Base-by-base conservation (phyloP, 1,139 yeast species). In the Sugiyamaella japonica region DNA sequence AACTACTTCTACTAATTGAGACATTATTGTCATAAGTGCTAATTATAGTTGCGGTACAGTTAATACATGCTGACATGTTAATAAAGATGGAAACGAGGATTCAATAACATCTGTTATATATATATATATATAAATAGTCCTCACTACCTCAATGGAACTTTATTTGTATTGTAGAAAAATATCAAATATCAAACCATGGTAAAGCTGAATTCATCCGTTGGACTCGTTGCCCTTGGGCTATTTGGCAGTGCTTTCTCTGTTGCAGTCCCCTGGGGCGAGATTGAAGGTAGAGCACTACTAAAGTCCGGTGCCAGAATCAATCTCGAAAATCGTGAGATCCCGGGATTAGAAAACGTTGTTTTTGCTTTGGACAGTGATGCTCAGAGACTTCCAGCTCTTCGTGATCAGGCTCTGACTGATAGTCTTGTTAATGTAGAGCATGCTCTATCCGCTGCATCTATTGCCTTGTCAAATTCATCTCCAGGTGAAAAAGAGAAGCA, bases 281-380 rank as follows among this genome's bases (percentile, higher is more conserved):
- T 48, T 13, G 39, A 40, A 31, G 45, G 32, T 7, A 39, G 44
- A 39, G 46, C 36, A n/a, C 20, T 48, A 28, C 13, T 48, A 28
- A 48, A 48, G 23, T 39, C 51, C 2, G 51, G 44, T 16, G 20
- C 29, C 28, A 32, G 44, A 8, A 40, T 38, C 9, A n/a, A 39
- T 13, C 29, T 48, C 7, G 32, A 31, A 12, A 17, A 38, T 36
- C 28, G 51, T 8, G 45, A 38, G 20, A 15, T 48, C 12, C 51
- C 45, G 29, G 44, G 23, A 16, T 9, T 48, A 39, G 51, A 48
- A 9, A 38, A 32, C 10, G 45, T 37, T n/a, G 38, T 31, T 9
- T 28, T 40, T 15, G 50, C 50, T 20, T 38, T 47, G 23, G 43
- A 47, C 20, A 47, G 36, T 15, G 50, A 47, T 25, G 50, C 38